A percentile compares a stretch with the other conserved stretches of the same genome.
These are phyloP conservation scores for Stipa capillata DNA, from an alignment of 176 grass and related monocot genomes.

Conservation along the genomic window DNA sequence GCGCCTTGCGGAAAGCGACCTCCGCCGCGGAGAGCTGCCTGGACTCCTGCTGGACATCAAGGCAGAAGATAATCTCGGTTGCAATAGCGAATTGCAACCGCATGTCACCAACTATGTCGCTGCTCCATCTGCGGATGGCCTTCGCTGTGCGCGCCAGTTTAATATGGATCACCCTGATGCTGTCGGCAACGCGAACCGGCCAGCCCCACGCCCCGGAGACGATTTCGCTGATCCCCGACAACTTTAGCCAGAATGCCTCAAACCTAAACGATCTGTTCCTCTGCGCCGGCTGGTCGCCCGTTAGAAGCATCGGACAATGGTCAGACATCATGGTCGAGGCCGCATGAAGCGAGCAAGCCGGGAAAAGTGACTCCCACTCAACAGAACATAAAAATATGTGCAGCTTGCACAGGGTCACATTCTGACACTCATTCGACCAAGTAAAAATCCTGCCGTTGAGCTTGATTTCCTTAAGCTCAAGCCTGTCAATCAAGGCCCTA, in stretches of 20 bases:
- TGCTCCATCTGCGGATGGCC: background rate
- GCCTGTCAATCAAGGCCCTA: background rate
- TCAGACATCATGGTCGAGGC: background rate
- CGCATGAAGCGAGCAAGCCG: background rate
- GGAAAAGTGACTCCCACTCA: background rate
- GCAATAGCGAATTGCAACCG: background rate
- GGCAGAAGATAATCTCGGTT: background rate
- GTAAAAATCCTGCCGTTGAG: background rate
- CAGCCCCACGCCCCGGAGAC: too few relatives aligned
- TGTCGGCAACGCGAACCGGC: too few relatives aligned
- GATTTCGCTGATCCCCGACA: too few relatives aligned
- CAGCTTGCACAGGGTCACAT: too few relatives aligned
- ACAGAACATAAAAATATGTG: too few relatives aligned
- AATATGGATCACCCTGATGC: too few relatives aligned
- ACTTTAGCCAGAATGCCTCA: too few relatives aligned
- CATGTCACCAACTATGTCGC: background rate
- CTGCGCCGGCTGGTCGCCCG: too few relatives aligned
- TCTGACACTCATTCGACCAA: background rate
- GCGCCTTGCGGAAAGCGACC: background rate
- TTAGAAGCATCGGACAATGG: background rate
- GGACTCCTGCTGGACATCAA: background rate
- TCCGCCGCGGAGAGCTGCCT: background rate
- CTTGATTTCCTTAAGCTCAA: background rate
- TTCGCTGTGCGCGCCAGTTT: background rate
- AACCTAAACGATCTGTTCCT: too few relatives aligned